Base-by-base conservation (phyloP, 331 rosid genomes). In the Cucumis variabilis region DNA sequence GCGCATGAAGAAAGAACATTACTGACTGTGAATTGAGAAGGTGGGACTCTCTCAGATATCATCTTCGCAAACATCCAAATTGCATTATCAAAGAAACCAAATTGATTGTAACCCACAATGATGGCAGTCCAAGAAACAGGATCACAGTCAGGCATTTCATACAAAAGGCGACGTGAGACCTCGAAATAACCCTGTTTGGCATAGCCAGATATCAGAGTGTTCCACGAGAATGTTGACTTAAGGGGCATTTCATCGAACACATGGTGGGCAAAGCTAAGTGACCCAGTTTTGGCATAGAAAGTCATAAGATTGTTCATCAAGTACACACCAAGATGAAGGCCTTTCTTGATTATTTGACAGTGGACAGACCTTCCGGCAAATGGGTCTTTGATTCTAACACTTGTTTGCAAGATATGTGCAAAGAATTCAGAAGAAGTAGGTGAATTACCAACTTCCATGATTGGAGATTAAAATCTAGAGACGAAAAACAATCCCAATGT, bases 331-430 rank as follows among this genome's bases (percentile, higher is more conserved):
- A 94, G 48, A 85, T 85, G 89, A 88, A 96, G 92, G 28, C 98
- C 96, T 1, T 89, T 85, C 86, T 96, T 96, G 92, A 96, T 91
- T 68, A 95, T 87, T 63, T 87, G 93, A 76, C 93, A 91, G 78
- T 95, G 98, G 86, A 94, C 89, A 30, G 88, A 90, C 89, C 91
- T 94, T 71, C 94, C 98, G 4, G 91, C 58, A 46, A 85, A 62
- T 48, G 90, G 66, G 91, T 96, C 90, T 88, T 87, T 85, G 74
- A 87, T 83, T 82, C 92, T 90, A 77, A 94, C 89, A 84, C 95
- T 87, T 19, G 92, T 85, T 90, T 96, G 99, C 60, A 96, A 94
- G 86, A 90, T 88, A 86, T 41, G 13, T 20, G 93, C 92, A 46
- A 73, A 92, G 86, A 85, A 62, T 28, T 92, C 94, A 19, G 91